Conservation (phyloP, 805 yeast species). For the Starmerella lactis-condensi region DNA sequence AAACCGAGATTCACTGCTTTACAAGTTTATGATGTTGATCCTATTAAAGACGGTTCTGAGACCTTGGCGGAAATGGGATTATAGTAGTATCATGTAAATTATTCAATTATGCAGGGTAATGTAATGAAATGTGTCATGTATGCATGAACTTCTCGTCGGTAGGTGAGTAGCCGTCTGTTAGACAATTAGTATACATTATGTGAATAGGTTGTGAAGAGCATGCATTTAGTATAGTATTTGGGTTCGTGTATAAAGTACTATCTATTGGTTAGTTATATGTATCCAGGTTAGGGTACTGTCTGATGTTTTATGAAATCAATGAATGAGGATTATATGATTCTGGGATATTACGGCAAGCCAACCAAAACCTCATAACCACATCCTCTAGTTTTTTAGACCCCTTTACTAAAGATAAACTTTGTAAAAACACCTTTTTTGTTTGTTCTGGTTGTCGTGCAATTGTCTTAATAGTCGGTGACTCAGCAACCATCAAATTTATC, state of each 20-base stretch:
- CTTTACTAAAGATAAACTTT: constrained; percentile 18
- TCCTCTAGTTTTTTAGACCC: constrained; percentile 19
- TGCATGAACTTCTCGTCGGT: background rate
- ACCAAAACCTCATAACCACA: constrained; percentile 22
- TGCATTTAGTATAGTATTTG: too few relatives aligned
- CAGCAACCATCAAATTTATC: constrained; percentile 10
- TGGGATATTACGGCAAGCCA: constrained; percentile 19
- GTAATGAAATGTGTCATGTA: background rate
- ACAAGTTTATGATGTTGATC: constrained; percentile 20
- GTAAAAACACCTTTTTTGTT: constrained; percentile 16
- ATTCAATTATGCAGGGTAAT: too few relatives aligned
- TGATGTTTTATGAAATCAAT: background rate
- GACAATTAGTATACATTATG: too few relatives aligned
- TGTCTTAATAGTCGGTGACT: constrained; percentile 8
- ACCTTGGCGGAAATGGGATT: constrained; percentile 12
- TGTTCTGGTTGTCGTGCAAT: constrained; percentile 9
- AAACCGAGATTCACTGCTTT: constrained; percentile 50
- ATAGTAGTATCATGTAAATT: constrained; percentile 1
- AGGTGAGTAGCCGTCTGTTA: background rate
- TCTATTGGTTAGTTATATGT: background rate
- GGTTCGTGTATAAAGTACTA: too few relatives aligned
- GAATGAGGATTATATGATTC: constrained; percentile 14
- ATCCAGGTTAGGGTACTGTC: background rate
- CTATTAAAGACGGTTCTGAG: constrained; percentile 5
- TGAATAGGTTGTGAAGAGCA: too few relatives aligned